These are phyloP conservation scores for Penicillium maclennaniae DNA, from an alignment of 495 filamentous ascomycete species.

Conservation along the genomic window DNA sequence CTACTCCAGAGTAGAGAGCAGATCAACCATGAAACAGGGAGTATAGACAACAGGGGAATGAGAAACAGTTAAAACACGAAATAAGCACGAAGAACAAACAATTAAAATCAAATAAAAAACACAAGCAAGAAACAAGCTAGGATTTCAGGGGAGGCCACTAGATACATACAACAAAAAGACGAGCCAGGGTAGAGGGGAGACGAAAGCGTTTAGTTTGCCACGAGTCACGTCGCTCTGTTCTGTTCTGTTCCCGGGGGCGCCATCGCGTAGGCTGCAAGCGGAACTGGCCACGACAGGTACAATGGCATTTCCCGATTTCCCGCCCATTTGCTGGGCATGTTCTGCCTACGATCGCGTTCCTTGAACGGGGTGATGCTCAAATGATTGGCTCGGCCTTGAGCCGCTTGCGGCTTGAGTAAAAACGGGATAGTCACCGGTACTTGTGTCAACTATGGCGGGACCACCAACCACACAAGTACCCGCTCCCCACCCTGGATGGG, in stretches of 20 bases:
- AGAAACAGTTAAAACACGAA: slow-evolving; percentile 3
- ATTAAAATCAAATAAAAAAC: neutral
- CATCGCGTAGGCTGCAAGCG: slow-evolving; percentile 7
- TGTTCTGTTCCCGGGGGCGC: neutral
- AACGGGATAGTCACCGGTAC: neutral
- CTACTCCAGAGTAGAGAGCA: neutral
- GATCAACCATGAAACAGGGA: neutral
- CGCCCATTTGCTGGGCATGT: neutral
- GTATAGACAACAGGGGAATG: slow-evolving; percentile 9
- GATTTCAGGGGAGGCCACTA: neutral
- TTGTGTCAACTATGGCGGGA: neutral
- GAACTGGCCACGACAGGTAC: slow-evolving; percentile 8
- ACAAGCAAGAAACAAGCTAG: neutral
- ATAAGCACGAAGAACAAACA: no score
- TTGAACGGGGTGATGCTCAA: neutral
- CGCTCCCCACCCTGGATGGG: neutral
- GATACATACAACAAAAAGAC: slow-evolving; percentile 3
- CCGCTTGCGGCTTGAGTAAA: neutral
- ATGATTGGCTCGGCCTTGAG: neutral
- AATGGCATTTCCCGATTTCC: neutral
- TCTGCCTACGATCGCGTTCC: neutral
- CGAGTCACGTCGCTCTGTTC: neutral
- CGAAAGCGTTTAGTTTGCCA: slow-evolving; percentile 11
- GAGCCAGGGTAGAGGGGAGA: no score
- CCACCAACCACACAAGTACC: neutral